Evolutionary conservation across 2,329 filamentous ascomycete genomes (phyloP), one percentile per base, ranked within the genome.

Genomic region (Stemphylium vesicarium): DNA sequence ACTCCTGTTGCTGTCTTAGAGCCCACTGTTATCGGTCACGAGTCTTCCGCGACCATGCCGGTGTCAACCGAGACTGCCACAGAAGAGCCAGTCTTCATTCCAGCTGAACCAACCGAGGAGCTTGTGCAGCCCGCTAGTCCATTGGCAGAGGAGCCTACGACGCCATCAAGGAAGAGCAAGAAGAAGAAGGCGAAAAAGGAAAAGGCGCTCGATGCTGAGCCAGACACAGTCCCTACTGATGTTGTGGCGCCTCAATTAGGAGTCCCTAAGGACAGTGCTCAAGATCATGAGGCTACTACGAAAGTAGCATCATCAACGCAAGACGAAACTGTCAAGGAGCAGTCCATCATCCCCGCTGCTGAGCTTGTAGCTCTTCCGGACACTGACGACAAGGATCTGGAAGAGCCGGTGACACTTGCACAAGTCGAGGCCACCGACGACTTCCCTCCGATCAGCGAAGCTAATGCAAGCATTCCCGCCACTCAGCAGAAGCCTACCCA

Each of bases 91-190:
- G 9, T 4, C 11, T 4, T 48, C 16, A 24, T 29, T 1, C 50
- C 22, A 22, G 39, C 41, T 1, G 50, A 50, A n/a, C 18, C 56
- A 2, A 29, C 44, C 9, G 42, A 60, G 7, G 55, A 63, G 26
- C 16, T 16, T 2, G 10, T 31, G 4, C 50, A 50, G 11, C 48
- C 50, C 33, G 20, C 51, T 22, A 54, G 49, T 12, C 29, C 37
- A 7, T 15, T 55, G 20, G 53, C 48, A 22, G 55, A 59, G n/a
- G 61, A 63, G 20, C 43, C 49, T 22, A 24, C 46, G 1, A 46
- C 51, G 10, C 65, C 69, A 29, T 79, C 77, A 48, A 77, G 78
- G 57, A 82, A 80, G 59, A 76, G 44, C 6, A 59, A 76, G 10
- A 82, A 82, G 54, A 76, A 79, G 48, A 65, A 60, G 32, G 51